Conservation (phyloP, 768 basidiomycete species). For the Tubosaeta sp. region DNA sequence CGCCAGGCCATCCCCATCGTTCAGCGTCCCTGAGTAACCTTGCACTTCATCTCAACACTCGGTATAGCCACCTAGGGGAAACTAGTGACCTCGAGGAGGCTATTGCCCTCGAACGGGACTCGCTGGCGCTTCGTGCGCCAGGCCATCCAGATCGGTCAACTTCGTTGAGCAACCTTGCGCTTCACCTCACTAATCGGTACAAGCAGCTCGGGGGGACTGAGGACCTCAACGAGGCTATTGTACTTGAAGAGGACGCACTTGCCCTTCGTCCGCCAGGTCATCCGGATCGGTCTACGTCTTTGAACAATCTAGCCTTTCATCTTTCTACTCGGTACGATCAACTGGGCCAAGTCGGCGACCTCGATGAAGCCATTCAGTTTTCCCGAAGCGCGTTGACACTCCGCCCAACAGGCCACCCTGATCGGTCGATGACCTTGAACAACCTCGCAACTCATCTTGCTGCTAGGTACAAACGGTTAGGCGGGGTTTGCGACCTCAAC, state of each 20-base stretch:
- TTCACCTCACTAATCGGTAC: not conserved
- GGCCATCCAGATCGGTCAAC: not conserved
- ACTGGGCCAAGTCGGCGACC: not conserved
- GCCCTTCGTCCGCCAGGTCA: not conserved
- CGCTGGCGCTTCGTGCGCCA: not conserved
- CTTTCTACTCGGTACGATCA: not conserved
- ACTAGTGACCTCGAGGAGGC: not conserved
- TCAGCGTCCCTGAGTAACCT: not conserved
- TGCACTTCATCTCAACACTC: not conserved
- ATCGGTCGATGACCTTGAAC: not conserved
- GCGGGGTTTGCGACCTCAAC: not conserved
- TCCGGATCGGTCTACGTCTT: not conserved
- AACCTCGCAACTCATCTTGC: not conserved
- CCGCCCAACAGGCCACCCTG: not conserved
- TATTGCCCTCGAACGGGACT: not conserved
- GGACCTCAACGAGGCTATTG: not conserved
- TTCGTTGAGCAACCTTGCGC: not conserved
- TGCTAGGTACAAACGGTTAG: not conserved
- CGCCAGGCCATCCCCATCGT: not conserved
- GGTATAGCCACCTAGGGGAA: not conserved
- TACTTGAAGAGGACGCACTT: not conserved
- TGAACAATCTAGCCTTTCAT: not conserved
- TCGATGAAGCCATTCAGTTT: not conserved
- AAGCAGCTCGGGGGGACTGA: not conserved
- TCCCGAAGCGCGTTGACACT: not conserved